Evolutionary conservation across 805 yeast species (phyloP), one percentile per base, ranked within the genome.

Genomic region (Jamesozyma lodderae): DNA sequence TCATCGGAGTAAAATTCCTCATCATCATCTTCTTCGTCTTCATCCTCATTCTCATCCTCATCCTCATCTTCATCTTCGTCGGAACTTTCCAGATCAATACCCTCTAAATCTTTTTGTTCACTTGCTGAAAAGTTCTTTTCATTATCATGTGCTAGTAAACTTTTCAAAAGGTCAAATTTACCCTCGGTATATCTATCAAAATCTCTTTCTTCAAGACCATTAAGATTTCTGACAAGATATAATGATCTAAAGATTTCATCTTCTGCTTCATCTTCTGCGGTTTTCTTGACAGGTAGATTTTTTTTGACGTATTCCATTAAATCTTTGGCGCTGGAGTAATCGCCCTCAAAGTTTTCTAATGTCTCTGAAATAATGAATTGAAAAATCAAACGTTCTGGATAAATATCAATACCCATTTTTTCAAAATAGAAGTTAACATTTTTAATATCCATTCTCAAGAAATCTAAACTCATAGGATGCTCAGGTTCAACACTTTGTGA

Each of bases 401-500:
- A 81, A 13, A 85, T 81, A 36, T 74, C 72, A 30, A 88, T 84
- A 26, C 79, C 79, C 57, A 80, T 77, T 43, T 78, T 70, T 41
- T 70, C 69, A 52, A 92, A 92, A 59, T 80, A 92, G 51, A 84
- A 92, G 54, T 90, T 92, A 18, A 90, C 84, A 55, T 92, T 92
- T 59, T 90, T 92, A 55, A 92, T 88, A 63, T 92, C 99, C 98
- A 92, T 92, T 55, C 99, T 70, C 43, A 92, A 64, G 57, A 92
- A 92, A 59, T 92, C 97, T 47, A 92, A 68, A 31, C 95, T 82
- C 86, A 86, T 86, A 9, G 96, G 97, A 62, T 92, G 99, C 51
- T 87, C 96, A 8, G 96, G 96, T 59, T 92, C 97, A 18, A 92
- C 97, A 27, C 94, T 79, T 59, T 92, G 99, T 1, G 97, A 88